Conservation (phyloP, 331 rosid genomes). For the Malus hybrid region DNA sequence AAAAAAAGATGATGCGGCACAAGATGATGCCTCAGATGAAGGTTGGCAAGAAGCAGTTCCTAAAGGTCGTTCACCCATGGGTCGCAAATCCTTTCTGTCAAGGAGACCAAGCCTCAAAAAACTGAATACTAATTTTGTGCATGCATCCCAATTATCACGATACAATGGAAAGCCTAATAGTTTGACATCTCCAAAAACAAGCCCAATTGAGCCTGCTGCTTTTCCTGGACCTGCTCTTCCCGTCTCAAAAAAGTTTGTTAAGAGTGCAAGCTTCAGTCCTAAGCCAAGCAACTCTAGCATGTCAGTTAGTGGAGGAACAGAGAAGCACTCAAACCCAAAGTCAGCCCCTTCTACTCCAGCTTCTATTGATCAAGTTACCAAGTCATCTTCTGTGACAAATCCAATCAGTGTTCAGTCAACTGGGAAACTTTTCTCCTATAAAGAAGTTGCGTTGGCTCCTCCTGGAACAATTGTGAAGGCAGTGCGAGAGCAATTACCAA, state of each 20-base stretch:
- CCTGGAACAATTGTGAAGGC: slow-evolving; percentile 97
- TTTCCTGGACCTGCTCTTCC: slow-evolving; percentile 46
- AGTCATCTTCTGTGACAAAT: slow-evolving; percentile 40
- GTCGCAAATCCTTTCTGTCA: slow-evolving; percentile 69
- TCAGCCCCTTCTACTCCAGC: slow-evolving; percentile 70
- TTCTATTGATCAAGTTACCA: slow-evolving; percentile 42
- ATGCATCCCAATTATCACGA: slow-evolving; percentile 62
- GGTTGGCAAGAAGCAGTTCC: slow-evolving; percentile 99
- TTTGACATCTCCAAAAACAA: slow-evolving; percentile 51
- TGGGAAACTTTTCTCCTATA: slow-evolving; percentile 83
- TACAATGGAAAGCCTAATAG: slow-evolving; percentile 54
- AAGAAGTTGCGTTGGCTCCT: slow-evolving; percentile 98
- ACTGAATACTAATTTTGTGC: slow-evolving; percentile 69
- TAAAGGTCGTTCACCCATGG: slow-evolving; percentile 63
- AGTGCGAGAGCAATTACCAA: slow-evolving; percentile 64
- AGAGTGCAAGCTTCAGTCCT: slow-evolving; percentile 82
- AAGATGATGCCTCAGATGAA: slow-evolving; percentile 65
- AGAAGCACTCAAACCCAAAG: slow-evolving; percentile 48
- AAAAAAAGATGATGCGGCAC: slow-evolving; percentile 34
- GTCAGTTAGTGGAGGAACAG: slow-evolving; percentile 33
- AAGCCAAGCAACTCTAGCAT: slow-evolving; percentile 40
- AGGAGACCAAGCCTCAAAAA: slow-evolving; percentile 89
- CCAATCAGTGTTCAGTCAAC: slow-evolving; percentile 57
- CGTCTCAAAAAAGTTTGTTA: slow-evolving; percentile 42
- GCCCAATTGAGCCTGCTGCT: slow-evolving; percentile 45